Evolutionary conservation across 352 stramenopile genomes (phyloP), one percentile per base, ranked within the genome.

Genomic region (Globisporangium barbulae): DNA sequence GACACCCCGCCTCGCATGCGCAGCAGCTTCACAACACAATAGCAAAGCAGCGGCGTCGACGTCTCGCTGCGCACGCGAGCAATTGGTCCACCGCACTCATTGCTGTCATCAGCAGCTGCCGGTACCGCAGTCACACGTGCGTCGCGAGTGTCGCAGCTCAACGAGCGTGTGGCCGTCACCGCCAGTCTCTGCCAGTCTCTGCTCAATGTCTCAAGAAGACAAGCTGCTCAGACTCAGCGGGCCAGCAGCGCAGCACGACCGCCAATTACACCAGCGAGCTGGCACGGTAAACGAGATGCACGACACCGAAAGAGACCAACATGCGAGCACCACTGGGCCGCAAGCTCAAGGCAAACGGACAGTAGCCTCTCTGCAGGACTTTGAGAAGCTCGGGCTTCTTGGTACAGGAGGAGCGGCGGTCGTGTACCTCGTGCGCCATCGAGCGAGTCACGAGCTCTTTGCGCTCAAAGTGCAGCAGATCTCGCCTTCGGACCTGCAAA

Each of bases 351-450:
- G 21, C 35, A 5, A 54, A 25, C 5, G 4, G 8, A 15, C 49
- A 41, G 13, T 2, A 3, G 7, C 30, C 3, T 59, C 37, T 35
- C 45, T 72, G 12, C 30, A 45, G n/a, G 54, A 64, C 2, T 79
- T 73, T 53, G 72, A 79, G 61, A 63, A 63, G 10, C 53, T 79
- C 19, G 68, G 65, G 30, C 60, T 75, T 31, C 54, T 78, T 3
- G 71, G 68, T n/a, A 55, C 59, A 0, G 72, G 72, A 3, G 69
- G 72, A 30, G 58, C 70, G 4, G 72, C 69, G 1, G 64, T 69
- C 19, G 72, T 79, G 21, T 74, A 70, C 22, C 69, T 79, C n/a
- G 72, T 70, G 45, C 65, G 72, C 9, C 65, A 76, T 47, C 56
- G 45, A 2, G 25, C 19, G 30, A 68, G 59, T 10, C 41, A 25